Evolutionary conservation across 441 rosid genomes (phyloP).

Genomic region (Omphalea diandra): DNA sequence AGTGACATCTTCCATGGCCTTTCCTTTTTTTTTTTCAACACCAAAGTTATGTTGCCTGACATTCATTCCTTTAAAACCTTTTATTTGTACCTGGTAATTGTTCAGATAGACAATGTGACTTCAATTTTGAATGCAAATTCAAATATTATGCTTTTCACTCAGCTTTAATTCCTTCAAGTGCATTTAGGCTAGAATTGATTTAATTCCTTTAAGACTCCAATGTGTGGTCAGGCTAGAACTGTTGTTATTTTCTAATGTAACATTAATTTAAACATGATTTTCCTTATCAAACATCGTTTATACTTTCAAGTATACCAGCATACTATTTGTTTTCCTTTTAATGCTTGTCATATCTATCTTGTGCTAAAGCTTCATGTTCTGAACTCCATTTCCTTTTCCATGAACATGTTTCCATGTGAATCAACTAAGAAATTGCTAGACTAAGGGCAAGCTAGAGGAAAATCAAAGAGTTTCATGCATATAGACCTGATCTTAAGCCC

Average conservation of each 20-base stretch:
- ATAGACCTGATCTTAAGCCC: conserved; percentile 90
- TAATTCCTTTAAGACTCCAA: too few species aligned
- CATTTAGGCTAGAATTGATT: too few species aligned
- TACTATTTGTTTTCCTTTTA: not conserved
- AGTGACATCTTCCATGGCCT: not conserved
- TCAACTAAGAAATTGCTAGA: conserved; percentile 85
- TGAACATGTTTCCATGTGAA: conserved; percentile 46
- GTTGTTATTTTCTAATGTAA: not conserved
- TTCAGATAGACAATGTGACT: not conserved
- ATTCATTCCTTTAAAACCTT: not conserved
- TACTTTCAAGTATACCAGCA: not conserved
- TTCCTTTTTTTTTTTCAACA: not conserved
- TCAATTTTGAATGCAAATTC: not conserved
- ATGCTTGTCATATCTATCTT: not conserved
- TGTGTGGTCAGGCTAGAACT: too few species aligned
- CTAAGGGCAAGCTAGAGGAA: conserved; percentile 87
- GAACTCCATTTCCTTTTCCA: not conserved
- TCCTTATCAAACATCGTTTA: not conserved
- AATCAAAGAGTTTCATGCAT: conserved; percentile 88
- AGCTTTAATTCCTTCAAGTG: conserved; percentile 8
- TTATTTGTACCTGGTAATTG: not conserved
- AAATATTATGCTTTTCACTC: too few species aligned
- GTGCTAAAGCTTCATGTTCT: not conserved
- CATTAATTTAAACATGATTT: not conserved
- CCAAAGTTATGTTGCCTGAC: not conserved